Percentiles rank a stretch among this genome's conserved stretches.
Conservation (phyloP, 768 basidiomycete species). For the Collybiopsis luxurians region DNA sequence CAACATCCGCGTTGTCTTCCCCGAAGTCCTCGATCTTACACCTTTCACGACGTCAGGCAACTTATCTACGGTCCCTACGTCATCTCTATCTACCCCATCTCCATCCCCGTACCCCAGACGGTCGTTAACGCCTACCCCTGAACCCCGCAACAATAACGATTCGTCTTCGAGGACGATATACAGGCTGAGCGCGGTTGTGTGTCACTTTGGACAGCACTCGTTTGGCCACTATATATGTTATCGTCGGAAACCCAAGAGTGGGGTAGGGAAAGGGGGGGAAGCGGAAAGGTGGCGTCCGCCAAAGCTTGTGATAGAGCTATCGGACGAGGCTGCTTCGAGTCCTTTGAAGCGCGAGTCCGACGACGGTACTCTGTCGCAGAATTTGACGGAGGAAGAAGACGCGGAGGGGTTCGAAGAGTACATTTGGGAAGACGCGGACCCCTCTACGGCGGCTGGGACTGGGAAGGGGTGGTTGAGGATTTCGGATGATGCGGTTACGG, state of each 20-base stretch:
- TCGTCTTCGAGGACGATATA: constrained; percentile 67
- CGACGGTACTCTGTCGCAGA: constrained; percentile 17
- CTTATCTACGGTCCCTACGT: constrained; percentile 66
- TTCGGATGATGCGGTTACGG: constrained; percentile 79
- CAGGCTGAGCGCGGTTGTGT: constrained; percentile 81
- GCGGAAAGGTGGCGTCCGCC: constrained; percentile 37
- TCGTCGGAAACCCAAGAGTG: constrained; percentile 69
- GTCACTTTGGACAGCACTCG: constrained; percentile 90
- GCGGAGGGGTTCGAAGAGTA: constrained; percentile 31
- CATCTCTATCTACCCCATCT: constrained; percentile 67
- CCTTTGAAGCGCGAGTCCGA: constrained; percentile 1
- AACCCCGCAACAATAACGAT: constrained; percentile 40
- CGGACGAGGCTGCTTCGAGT: neutral
- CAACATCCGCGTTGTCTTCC: constrained; percentile 74
- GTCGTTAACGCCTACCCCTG: constrained; percentile 55
- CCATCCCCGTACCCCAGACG: constrained; percentile 48
- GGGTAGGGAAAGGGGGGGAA: constrained; percentile 28
- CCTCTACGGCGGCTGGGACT: constrained; percentile 24
- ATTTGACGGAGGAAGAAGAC: constrained; percentile 17
- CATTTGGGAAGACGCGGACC: constrained; percentile 55
- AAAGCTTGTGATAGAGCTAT: constrained; percentile 28
- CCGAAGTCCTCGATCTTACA: constrained; percentile 86
- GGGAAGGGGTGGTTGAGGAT: constrained; percentile 84
- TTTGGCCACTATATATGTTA: constrained; percentile 96
- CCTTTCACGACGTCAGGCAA: constrained; percentile 84